Evolutionary conservation across 768 basidiomycete genomes (phyloP), one percentile per base, ranked within the genome.

Genomic region (Xanthoconium purpureum): DNA sequence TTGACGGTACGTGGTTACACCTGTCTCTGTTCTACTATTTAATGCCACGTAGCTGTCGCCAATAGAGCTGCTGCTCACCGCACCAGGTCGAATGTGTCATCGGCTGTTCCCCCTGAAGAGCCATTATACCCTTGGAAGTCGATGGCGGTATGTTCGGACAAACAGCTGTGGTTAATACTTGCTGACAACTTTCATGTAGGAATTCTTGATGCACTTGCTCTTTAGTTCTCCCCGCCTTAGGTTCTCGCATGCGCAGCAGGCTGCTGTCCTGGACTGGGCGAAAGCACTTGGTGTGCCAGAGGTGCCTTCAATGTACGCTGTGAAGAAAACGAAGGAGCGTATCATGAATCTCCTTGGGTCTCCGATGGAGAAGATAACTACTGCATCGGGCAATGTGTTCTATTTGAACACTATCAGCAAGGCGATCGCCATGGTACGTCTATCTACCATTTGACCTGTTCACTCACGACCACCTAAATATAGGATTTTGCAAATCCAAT

Each of bases 181-280:
- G 43, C 24, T 52, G 42, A 57, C 12, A 13, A 3, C 24, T 24
- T 24, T 24, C 24, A n/a, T 18, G 76, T 14, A 73, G 69, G 58
- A 67, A 37, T 70, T 73, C 46, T 49, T 64, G 6, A 73, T 65
- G 0, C 61, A 68, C 33, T 47, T 73, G 11, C 56, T 75, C 7
- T 75, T 75, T 49, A 70, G 63, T 38, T 74, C 71, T 1, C 64
- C 71, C 0, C 50, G 52, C 14, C 57, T 73, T 0, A 57, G 61
- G 17, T 75, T 75, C 50, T 75, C 68, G 2, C 50, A 24, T 24
- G 24, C 24, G 24, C 24, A 24, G 24, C 24, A 24, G 24, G 24
- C 24, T 24, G 24, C 24, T 24, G 24, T 24, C 24, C 24, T 24
- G 24, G 24, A 24, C 24, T 24, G 24, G 24, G 24, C 24, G 3